Evolutionary conservation across 768 basidiomycete species (phyloP).

Genomic region (Suillus subaureus): DNA sequence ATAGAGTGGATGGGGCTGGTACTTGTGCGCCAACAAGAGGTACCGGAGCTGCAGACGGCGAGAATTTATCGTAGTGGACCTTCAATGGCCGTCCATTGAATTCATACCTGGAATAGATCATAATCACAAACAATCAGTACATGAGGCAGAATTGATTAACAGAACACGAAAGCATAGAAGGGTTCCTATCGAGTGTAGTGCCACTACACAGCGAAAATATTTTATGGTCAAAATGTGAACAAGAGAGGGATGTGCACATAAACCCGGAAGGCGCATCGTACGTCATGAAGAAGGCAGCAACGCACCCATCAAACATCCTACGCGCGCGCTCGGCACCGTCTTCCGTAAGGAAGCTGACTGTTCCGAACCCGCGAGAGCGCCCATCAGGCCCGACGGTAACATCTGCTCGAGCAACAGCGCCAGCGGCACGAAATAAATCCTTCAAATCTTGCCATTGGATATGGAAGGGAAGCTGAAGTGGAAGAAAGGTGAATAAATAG

Average conservation of each 20-base stretch:
- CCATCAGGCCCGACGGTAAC: slow-evolving; percentile 88
- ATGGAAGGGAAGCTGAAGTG: slow-evolving; percentile 79
- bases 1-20: slow-evolving; percentile 16
- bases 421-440: slow-evolving; percentile 91
- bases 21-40: slow-evolving; percentile 27
- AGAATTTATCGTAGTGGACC: slow-evolving; percentile 90
- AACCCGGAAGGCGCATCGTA: neutral
- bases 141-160: slow-evolving; percentile 2
- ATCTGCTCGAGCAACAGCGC: slow-evolving; percentile 88
- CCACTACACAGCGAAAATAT: neutral
- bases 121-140: slow-evolving; percentile 7
- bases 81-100: slow-evolving; percentile 86
- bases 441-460: slow-evolving; percentile 99
- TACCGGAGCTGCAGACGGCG: slow-evolving; percentile 38
- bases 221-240: neutral
- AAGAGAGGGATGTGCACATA: neutral
- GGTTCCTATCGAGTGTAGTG: neutral
- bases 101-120: slow-evolving; percentile 61
- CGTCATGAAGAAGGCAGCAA: slow-evolving; percentile 16
- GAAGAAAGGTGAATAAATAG: neutral
- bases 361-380: slow-evolving; percentile 90
- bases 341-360: slow-evolving; percentile 83
- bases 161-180: neutral
- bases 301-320: slow-evolving; percentile 88
- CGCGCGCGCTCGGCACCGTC: slow-evolving; percentile 84